Evolutionary conservation across 2,329 filamentous ascomycete genomes (phyloP).

Genomic region (Pestalotiopsis sp.): DNA sequence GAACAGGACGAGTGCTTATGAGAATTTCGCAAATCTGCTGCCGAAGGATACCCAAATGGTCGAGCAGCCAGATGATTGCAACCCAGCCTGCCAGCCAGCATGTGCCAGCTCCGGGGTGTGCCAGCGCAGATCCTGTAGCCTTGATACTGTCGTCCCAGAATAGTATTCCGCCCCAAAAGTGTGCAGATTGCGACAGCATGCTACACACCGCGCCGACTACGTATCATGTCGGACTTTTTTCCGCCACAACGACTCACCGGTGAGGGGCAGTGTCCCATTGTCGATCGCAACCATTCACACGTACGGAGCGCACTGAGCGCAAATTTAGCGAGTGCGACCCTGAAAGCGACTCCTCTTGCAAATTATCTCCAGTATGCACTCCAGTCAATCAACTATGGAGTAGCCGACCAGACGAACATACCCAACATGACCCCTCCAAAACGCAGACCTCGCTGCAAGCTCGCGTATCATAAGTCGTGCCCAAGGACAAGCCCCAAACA

Average conservation of each 20-base stretch:
- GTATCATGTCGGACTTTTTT: background rate
- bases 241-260: background rate
- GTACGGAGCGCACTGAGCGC: background rate
- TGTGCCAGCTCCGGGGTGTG: background rate
- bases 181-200: background rate
- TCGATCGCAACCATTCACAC: background rate
- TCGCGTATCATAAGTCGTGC: too few relatives aligned
- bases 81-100: background rate
- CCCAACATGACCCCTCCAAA: too few relatives aligned
- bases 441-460: too few relatives aligned
- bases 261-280: background rate
- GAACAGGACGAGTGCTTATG: background rate
- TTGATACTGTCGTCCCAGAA: background rate
- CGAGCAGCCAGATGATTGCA: background rate
- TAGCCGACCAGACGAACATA: too few relatives aligned
- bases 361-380: too few relatives aligned
- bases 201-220: background rate
- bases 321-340: background rate
- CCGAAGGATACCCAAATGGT: background rate
- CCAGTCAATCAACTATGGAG: too few relatives aligned
- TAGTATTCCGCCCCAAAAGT: background rate
- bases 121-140: background rate
- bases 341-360: background rate
- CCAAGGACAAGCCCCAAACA: too few relatives aligned
- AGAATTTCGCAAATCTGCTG: background rate